A percentile compares a stretch with the other conserved stretches of the same genome.
Evolutionary conservation across 2,329 filamentous ascomycete genomes (phyloP).

Genomic region (Beauveria asiatica): DNA sequence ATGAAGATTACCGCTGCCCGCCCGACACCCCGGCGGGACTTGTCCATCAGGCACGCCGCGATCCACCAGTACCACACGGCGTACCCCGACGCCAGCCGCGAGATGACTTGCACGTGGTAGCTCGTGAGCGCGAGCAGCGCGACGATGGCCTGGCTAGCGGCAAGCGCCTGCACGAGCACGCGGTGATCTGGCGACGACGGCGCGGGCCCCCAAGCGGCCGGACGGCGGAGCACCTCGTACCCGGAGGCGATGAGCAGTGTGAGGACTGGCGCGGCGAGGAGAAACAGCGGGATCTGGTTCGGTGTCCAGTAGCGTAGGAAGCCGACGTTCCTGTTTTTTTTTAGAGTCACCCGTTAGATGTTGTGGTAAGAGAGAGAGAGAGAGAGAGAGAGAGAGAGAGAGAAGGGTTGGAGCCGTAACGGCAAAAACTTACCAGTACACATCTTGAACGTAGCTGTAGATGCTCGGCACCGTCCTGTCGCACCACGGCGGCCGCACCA

Average conservation of each 20-base stretch:
- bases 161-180: conserved; percentile 47
- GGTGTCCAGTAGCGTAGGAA: conserved; percentile 85
- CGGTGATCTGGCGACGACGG: conserved; percentile 13
- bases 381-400: too few relatives aligned
- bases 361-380: too few relatives aligned
- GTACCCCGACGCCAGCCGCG: conserved; percentile 78
- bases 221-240: conserved; percentile 25
- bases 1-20: conserved; percentile 53
- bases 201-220: conserved; percentile 9
- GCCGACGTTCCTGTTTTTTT: conserved; percentile 63
- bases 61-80: conserved; percentile 85
- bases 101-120: conserved; percentile 93
- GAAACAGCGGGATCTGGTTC: conserved; percentile 78
- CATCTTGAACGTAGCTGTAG: conserved; percentile 78
- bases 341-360: too few relatives aligned
- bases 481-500: conserved; percentile 67
- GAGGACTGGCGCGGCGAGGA: conserved; percentile 73
- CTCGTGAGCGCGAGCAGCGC: conserved; percentile 63
- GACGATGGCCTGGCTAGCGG: conserved; percentile 64
- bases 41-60: conserved; percentile 38
- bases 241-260: conserved; percentile 53
- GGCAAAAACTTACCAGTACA: conserved; percentile 67
- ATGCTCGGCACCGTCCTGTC: conserved; percentile 66
- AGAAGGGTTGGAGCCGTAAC: background rate
- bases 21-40: conserved; percentile 24